Evolutionary conservation across 176 grass and related monocot species (phyloP), one percentile per base, ranked within the genome.

Genomic region (Musa troglodytarum): DNA sequence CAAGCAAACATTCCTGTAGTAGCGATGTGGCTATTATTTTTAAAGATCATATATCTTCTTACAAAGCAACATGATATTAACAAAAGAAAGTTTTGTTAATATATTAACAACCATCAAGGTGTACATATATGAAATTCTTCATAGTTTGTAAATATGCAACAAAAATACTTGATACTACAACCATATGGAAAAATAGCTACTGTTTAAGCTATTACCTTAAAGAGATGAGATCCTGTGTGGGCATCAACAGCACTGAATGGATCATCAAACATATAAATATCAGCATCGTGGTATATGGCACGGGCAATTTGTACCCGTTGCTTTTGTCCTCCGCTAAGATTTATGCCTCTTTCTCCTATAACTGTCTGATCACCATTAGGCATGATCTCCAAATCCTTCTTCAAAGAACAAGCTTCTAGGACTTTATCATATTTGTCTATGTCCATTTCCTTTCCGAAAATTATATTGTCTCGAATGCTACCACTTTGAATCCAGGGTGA

Each of bases 341-440:
- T 90, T 29, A 95, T 88, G 29, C 92, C 88, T 74, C 88, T 95
- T 52, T 95, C 92, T 72, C 85, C 92, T 55, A 90, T 95, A 63
- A 86, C 71, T 6, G 88, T 90, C n/a, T 88, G 78, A 69, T 90
- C 92, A 55, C 92, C 88, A 24, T 71, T 67, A 34, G 85, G 85
- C 13, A 95, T 76, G 55, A 82, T 70, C 71, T 82, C 78, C 52
- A 95, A 69, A 79, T 95, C 85, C 2, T 81, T 84, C 61, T 84
- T 86, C 66, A 95, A 74, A 12, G 68, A 80, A 68, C 92, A 95
- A 54, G 49, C 88, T 71, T 88, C 79, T 49, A 95, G 69, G 43
- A 90, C 76, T 24, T 28, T 84, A 2, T 73, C 65, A 59, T 95
- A 90, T 55, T 63, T 85, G 53, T 76, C 68, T 17, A 3, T 61